phyloP scores from a whole-genome alignment of 306 rosid species.

The Cicer judaicum region DNA sequence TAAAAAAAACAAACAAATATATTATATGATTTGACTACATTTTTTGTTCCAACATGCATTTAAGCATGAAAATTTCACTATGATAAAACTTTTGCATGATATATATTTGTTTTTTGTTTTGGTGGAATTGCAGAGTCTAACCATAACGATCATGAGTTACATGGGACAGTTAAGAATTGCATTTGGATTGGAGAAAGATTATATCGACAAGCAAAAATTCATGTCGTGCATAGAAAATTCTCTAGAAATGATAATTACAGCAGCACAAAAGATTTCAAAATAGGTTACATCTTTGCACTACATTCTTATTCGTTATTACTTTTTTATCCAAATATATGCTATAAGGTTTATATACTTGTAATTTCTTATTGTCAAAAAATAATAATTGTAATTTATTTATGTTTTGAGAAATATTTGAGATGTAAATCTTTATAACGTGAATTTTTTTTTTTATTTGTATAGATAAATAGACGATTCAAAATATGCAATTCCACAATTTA shows the following conservation, averaged over 20 bases:
- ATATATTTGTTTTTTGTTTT: not conserved
- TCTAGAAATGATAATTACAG: constrained; percentile 43
- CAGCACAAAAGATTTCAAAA: constrained; percentile 29
- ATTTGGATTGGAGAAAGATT: constrained; percentile 51
- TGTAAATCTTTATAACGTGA: too few species aligned
- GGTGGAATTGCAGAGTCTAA: constrained; percentile 43
- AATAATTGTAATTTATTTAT: too few species aligned
- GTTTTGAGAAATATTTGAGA: too few species aligned
- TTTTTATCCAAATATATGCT: too few species aligned
- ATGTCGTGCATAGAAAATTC: constrained; percentile 35
- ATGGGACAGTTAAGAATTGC: constrained; percentile 58
- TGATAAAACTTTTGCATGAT: not conserved
- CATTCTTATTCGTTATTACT: not conserved
- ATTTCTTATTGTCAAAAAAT: too few species aligned
- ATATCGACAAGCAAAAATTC: constrained; percentile 50
- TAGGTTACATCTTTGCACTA: not conserved
- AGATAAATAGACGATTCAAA: too few species aligned
- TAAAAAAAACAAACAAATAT: not conserved
- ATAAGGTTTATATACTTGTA: too few species aligned
- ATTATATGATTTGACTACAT: not conserved
- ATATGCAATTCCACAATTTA: too few species aligned
- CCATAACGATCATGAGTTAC: constrained; percentile 46
- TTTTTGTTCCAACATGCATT: not conserved
- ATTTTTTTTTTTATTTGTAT: too few species aligned
- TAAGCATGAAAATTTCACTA: not conserved